Evolutionary conservation across 2,329 filamentous ascomycete genomes (phyloP), one percentile per base, ranked within the genome.

Genomic region (Pseudocercospora fijiensis): DNA sequence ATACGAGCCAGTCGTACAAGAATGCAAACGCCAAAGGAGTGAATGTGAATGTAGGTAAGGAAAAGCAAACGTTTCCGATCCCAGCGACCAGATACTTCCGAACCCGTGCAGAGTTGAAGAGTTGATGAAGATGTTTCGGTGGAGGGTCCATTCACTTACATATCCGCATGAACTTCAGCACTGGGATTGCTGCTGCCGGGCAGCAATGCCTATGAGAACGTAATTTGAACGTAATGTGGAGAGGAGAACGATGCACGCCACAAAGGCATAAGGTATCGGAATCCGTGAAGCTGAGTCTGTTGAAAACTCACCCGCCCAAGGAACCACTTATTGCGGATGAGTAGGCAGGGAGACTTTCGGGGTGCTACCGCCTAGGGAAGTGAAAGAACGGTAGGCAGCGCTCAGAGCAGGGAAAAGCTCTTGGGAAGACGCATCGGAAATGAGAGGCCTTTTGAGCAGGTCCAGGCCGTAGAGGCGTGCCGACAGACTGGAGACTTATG

Each of bases 41-140:
- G 55, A 57, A 37, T 57, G 30, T 57, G 55, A 57, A 37, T 57
- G 30, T 57, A 57, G 20, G 43, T 43, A 18, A 18, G 55, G 22
- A 57, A 16, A 24, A 28, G 26, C 28, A 49, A 22, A 49, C 13
- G 33, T 37, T n/a, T 37, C 33, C 33, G 33, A 11, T 37, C 16
- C 2, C 13, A n/a, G n/a, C 13, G 7, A 37, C 13, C 33, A 37
- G 4, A 37, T 5, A 16, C 3, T 37, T 37, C 13, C 33, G 7
- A 37, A 37, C 13, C n/a, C 33, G 13, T 37, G 33, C 13, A 37
- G 33, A 16, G 16, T 11, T 37, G 33, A 16, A 37, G 3, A 37
- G 7, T n/a, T n/a, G 33, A 5, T 5, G 33, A 37, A n/a, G 33
- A 37, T 11, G 5, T 37, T 16, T 37, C 33, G 13, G 7, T 33